Evolutionary conservation across 2,329 filamentous ascomycete genomes (phyloP).

Genomic region (Bipolaris bicolor): DNA sequence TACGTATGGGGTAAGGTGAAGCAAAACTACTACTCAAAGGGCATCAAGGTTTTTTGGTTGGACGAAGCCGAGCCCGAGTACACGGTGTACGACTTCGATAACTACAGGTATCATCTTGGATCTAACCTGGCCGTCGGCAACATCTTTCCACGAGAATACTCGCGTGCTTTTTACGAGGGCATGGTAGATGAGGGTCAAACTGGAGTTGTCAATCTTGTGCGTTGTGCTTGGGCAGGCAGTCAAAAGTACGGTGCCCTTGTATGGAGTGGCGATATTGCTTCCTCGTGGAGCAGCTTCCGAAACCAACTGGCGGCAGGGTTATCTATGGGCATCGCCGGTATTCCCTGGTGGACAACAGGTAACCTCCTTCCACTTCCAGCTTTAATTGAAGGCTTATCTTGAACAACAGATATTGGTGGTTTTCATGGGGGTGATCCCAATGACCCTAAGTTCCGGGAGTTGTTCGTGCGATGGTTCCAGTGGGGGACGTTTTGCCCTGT

Average conservation of each 20-base stretch:
- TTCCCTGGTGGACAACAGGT: slow-evolving; percentile 63
- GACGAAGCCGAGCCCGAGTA: slow-evolving; percentile 75
- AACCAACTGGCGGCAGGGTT: slow-evolving; percentile 68
- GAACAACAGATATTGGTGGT: slow-evolving; percentile 71
- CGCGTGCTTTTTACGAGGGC: slow-evolving; percentile 66
- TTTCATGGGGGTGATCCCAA: slow-evolving; percentile 69
- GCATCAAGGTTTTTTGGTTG: slow-evolving; percentile 70
- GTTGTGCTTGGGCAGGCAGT: slow-evolving; percentile 64
- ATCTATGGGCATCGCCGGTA: slow-evolving; percentile 68
- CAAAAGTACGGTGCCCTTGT: slow-evolving; percentile 70
- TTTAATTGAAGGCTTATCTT: neutral
- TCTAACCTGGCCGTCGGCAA: slow-evolving; percentile 64
- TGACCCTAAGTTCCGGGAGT: slow-evolving; percentile 63
- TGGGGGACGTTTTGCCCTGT: slow-evolving; percentile 72
- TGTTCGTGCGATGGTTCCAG: slow-evolving; percentile 72
- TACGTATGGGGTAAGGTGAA: slow-evolving; percentile 67
- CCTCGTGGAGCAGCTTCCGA: slow-evolving; percentile 65
- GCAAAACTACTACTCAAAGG: slow-evolving; percentile 66
- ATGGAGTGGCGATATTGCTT: slow-evolving; percentile 72
- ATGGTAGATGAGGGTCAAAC: slow-evolving; percentile 59
- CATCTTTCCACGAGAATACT: slow-evolving; percentile 65
- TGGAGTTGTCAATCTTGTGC: slow-evolving; percentile 65
- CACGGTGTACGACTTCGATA: slow-evolving; percentile 68
- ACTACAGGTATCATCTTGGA: slow-evolving; percentile 66
- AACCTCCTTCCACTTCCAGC: neutral